Evolutionary conservation across 1,284 basidiomycete genomes (phyloP).

Genomic region (Cutaneotrichosporon sp.): DNA sequence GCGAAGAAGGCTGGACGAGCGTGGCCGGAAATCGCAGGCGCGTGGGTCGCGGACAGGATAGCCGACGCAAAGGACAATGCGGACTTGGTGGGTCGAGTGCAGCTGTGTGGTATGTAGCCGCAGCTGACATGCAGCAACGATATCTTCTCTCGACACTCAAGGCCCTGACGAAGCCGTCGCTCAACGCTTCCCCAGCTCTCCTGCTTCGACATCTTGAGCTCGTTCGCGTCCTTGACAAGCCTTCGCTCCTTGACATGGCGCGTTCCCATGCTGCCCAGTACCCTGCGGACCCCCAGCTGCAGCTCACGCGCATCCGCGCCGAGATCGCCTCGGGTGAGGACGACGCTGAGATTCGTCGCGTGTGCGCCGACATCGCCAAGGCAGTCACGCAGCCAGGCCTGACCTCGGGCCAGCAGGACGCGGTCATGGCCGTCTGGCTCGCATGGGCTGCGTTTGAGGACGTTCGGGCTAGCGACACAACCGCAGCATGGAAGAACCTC

Average conservation of each 20-base stretch:
- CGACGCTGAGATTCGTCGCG: slow-evolving; percentile 14
- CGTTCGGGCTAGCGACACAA: not conserved
- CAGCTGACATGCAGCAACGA: slow-evolving; percentile 14
- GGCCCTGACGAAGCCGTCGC: slow-evolving; percentile 30
- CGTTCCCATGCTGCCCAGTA: slow-evolving; percentile 29
- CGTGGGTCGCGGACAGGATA: slow-evolving; percentile 39
- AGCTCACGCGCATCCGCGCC: slow-evolving; percentile 22
- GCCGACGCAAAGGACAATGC: slow-evolving; percentile 19
- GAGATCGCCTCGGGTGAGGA: slow-evolving; percentile 14
- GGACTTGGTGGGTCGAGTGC: slow-evolving; percentile 22
- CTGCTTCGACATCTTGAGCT: slow-evolving; percentile 35
- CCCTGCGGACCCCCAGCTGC: slow-evolving; percentile 29
- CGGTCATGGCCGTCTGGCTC: slow-evolving; percentile 25
- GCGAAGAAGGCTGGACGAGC: slow-evolving; percentile 14
- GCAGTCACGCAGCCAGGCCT: slow-evolving; percentile 13
- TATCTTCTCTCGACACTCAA: slow-evolving; percentile 35
- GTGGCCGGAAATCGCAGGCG: slow-evolving; percentile 32
- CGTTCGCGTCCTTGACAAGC: slow-evolving; percentile 7
- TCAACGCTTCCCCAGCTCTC: slow-evolving; percentile 30
- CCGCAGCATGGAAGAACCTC: slow-evolving; percentile 18
- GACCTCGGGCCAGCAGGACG: slow-evolving; percentile 12
- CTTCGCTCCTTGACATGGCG: slow-evolving; percentile 13
- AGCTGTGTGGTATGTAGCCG: not conserved
- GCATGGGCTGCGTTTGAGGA: slow-evolving; percentile 24
- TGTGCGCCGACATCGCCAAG: slow-evolving; percentile 21